Evolutionary conservation across 169 alveolate genomes (phyloP).

Genomic region (Plasmodium gallinaceum): DNA sequence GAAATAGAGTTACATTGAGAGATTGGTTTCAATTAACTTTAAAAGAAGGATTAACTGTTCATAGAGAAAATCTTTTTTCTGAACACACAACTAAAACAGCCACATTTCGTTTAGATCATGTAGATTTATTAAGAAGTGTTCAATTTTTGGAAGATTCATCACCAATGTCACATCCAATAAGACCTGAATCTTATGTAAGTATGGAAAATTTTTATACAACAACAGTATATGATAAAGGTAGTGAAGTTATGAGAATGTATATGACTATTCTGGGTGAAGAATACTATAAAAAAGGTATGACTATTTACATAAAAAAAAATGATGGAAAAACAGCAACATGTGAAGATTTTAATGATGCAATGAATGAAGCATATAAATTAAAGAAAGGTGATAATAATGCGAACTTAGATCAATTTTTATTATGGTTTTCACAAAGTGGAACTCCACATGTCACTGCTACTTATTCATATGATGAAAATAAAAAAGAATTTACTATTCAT

Average conservation of each 20-base stretch:
- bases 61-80: constrained; percentile 91
- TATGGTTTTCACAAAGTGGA: constrained; percentile 93
- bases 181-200: constrained; percentile 93
- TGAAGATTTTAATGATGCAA: constrained; percentile 94
- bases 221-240: constrained; percentile 96
- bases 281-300: constrained; percentile 94
- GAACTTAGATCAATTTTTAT: constrained; percentile 91
- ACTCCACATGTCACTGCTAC: constrained; percentile 80
- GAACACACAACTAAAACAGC: constrained; percentile 87
- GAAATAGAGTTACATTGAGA: constrained; percentile 94
- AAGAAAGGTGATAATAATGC: constrained; percentile 85
- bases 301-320: constrained; percentile 90
- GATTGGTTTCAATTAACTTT: constrained; percentile 95
- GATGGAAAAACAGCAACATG: constrained; percentile 95
- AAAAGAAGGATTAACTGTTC: constrained; percentile 95
- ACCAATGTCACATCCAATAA: constrained; percentile 95
- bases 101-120: constrained; percentile 90
- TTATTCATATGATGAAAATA: constrained; percentile 39
- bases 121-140: constrained; percentile 84
- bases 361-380: constrained; percentile 89
- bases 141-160: constrained; percentile 94
- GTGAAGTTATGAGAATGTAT: constrained; percentile 96
- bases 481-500: constrained; percentile 81
- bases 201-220: constrained; percentile 95
- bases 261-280: constrained; percentile 92